Base-by-base conservation (phyloP, 495 filamentous ascomycete species). In the Annulohypoxylon nitens region DNA sequence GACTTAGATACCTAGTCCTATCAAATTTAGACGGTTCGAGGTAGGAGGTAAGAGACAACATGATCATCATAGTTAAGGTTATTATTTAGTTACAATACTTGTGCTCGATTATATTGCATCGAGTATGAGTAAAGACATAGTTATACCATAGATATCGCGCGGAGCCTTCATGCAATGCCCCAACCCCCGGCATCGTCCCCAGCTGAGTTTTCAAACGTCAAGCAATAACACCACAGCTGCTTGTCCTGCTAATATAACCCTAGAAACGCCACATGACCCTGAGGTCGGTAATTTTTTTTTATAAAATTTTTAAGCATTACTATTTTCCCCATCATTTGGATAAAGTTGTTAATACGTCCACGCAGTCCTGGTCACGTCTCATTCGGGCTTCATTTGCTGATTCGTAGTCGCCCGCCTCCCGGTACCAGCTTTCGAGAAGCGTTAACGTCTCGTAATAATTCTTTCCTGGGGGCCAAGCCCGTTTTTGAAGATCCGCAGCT, bases 401-500 rank as follows among this genome's bases (percentile, higher is more conserved):
- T 50, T 55, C 48, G 20, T 74, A 34, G 47, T 78, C 77, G 47
- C 67, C 67, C 0, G 75, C 77, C 41, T 78, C 77, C 20, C 57
- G 67, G 25, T 77, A 72, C 77, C 77, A 78, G 16, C 39, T 18
- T 62, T 77, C 77, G 54, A 78, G 75, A 26, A 75, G 66, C 18
- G 62, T 69, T 18, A 77, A 8, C 2, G 77, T 75, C 61, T 78
- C 77, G 48, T 77, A 78, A 54, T 77, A 78, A 9, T 78, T 78
- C 64, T 77, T 77, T 1, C 77, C 77, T 1, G 70, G 66, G n/a
- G 66, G 55, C 77, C 77, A 78, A 4, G 77, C 75, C 11, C 64
- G 50, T 20, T 43, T 59, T 63, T 78, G 77, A 16, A 78, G 71
- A 26, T 77, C 75, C 12, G 57, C 64, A 0, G 77, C 77, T 34